Base-by-base conservation (phyloP, 148 eudicot genomes). In the Linanthus parryae region DNA sequence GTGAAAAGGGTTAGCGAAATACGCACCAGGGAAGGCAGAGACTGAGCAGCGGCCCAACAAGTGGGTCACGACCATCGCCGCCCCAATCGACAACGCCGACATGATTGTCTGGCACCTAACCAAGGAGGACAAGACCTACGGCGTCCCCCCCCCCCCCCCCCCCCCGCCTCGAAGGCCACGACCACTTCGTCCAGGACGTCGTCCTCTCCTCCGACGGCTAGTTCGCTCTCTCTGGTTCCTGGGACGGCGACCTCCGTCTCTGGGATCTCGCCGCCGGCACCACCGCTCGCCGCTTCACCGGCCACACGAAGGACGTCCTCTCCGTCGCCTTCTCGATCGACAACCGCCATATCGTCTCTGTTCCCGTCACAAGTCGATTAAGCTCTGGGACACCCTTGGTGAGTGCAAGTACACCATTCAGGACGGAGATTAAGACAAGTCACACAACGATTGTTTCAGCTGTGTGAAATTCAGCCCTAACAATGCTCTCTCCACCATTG, bases 381-480 rank as follows among this genome's bases (percentile, higher is more conserved):
- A 80, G 77, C 97, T 89, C 3, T 89, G 97, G 97, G 85, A 89
- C 69, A 89, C 97, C 2, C 74, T 89, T 0, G 97, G 97, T 17
- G 97, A 88, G 71, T 88, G 97, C 63, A 88, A 88, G 80, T 88
- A 76, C 68, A 88, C 97, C 3, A 88, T 88, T 15, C 84, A 81
- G 63, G 97, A 79, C 2, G 66, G 57, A 52, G 86, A 9, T 83
- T 83, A 57, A 80, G 83, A 56, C 10, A 94, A 88, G 0, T 79
- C 57, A 1, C 97, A 88, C 59, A 34, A 54, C 2, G 97, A 84
- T 23, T 88, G 97, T 94, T 94, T 88, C 4, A 81, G 90, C 50
- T 88, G 90, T 33, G 97, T 88, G 6, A 59, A 90, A 5, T 88
- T 88, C 65, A 84, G 90, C 67, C 97, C 97, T 0, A 88, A 77